Percentiles rank a stretch among this genome's conserved stretches.
phyloP scores from a whole-genome alignment of 805 yeast genomes.

The Wickerhamiella slavikovae region DNA sequence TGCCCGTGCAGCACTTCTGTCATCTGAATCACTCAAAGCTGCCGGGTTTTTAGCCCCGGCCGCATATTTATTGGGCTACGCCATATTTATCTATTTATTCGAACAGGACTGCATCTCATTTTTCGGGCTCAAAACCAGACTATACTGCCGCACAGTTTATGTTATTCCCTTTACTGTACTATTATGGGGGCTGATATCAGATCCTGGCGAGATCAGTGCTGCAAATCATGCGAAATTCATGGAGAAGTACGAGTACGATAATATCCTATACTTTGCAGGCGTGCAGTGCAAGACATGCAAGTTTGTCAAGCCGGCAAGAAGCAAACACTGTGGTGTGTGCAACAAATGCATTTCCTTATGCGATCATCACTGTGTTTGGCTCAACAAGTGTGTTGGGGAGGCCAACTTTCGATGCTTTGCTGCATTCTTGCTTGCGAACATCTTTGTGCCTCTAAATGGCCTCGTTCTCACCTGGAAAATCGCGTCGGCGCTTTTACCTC shows the following conservation, averaged over 20 bases:
- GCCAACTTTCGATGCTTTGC: conserved; percentile 44
- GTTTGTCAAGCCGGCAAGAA: conserved; percentile 32
- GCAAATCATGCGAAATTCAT: conserved; percentile 12
- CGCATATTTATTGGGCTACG: too few species aligned
- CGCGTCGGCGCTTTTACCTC: too few species aligned
- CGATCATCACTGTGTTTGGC: conserved; percentile 47
- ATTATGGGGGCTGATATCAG: conserved; percentile 15
- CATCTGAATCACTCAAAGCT: too few species aligned
- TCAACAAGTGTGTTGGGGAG: conserved; percentile 39
- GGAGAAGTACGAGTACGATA: conserved; percentile 23
- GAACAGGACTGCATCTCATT: too few species aligned
- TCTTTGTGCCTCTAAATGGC: conserved; percentile 26
- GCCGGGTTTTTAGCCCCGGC: too few species aligned
- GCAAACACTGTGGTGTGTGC: conserved; percentile 39
- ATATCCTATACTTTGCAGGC: conserved; percentile 30
- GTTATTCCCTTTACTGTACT: conserved; percentile 4
- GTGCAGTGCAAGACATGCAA: conserved; percentile 29
- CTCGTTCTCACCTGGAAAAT: conserved; percentile 10
- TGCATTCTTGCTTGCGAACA: conserved; percentile 31
- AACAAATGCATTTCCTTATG: conserved; percentile 25
- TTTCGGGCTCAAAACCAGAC: too few species aligned
- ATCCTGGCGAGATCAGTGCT: conserved; percentile 20
- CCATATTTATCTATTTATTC: too few species aligned
- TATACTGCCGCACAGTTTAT: too few species aligned
- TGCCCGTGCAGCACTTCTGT: too few species aligned